Evolutionary conservation across 768 basidiomycete species (phyloP).

Genomic region (Leucosporidium creatinivorum): DNA sequence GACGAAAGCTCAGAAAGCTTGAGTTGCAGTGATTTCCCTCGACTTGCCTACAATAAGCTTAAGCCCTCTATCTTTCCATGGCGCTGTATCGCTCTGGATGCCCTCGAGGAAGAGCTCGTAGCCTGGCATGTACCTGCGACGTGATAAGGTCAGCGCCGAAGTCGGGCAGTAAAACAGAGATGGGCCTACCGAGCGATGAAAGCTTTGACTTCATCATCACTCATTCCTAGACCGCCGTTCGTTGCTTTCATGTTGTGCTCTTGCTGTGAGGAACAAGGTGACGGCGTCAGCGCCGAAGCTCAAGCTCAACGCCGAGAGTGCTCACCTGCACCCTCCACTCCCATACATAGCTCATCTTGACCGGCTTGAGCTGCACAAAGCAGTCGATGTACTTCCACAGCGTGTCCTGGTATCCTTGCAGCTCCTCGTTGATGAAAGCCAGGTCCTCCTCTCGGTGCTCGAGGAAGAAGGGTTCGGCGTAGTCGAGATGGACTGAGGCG

Average conservation of each 20-base stretch:
- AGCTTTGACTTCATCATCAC: constrained; percentile 65
- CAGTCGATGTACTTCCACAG: constrained; percentile 67
- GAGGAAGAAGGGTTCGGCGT: constrained; percentile 30
- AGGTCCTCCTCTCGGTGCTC: constrained; percentile 48
- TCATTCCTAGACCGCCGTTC: constrained; percentile 85
- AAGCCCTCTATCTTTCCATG: constrained; percentile 52
- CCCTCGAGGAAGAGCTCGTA: constrained; percentile 77
- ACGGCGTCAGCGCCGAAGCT: neutral
- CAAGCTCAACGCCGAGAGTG: no score
- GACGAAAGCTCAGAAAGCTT: neutral
- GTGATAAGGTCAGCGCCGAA: constrained; percentile 34
- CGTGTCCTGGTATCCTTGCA: constrained; percentile 52
- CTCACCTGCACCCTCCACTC: constrained; percentile 60
- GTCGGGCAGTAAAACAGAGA: constrained; percentile 30
- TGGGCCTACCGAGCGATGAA: constrained; percentile 37
- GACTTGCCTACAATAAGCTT: constrained; percentile 53
- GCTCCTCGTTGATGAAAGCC: constrained; percentile 55
- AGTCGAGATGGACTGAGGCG: constrained; percentile 9
- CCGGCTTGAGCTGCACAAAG: constrained; percentile 62
- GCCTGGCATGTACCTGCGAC: constrained; percentile 74
- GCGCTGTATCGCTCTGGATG: constrained; percentile 38
- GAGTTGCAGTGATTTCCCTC: constrained; percentile 48
- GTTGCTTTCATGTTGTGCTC: constrained; percentile 77
- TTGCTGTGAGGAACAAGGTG: constrained; percentile 50
- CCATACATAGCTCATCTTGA: constrained; percentile 56